Conservation (phyloP, 257 asterid genomes). For the Primulina huaijiensis region DNA sequence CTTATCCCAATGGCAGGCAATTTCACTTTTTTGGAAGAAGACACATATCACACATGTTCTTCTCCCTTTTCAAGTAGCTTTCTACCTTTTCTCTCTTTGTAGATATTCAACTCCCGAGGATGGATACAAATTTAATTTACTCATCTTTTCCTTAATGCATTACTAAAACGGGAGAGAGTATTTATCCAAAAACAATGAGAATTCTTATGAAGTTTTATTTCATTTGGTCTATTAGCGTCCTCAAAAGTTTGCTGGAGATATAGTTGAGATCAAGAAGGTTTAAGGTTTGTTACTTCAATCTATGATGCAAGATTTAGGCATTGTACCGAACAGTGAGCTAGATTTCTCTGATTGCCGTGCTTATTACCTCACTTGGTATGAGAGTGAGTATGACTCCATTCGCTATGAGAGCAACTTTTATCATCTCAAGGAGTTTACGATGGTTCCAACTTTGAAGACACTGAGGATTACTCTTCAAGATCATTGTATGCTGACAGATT, state of each 20-base stretch:
- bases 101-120: not conserved
- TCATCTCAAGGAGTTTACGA: conserved; percentile 14
- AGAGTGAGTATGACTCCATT: conserved; percentile 10
- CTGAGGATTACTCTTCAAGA: conserved; percentile 16
- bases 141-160: no score
- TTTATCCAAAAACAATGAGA: not conserved
- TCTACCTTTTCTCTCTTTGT: not conserved
- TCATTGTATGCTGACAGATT: not conserved
- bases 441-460: conserved; percentile 25
- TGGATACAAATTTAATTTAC: no score
- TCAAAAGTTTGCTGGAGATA: not conserved
- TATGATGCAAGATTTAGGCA: conserved; percentile 17
- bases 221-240: not conserved
- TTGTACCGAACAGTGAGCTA: not conserved
- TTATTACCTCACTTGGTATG: conserved; percentile 26
- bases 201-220: not conserved
- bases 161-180: no score
- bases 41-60: not conserved
- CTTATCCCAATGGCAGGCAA: not conserved
- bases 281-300: not conserved
- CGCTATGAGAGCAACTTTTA: conserved; percentile 25
- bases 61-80: not conserved
- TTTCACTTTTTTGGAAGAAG: not conserved
- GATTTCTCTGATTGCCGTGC: conserved; percentile 10
- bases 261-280: not conserved